Evolutionary conservation across 345 rosid species (phyloP).

Genomic region (Cochlearia excelsa): DNA sequence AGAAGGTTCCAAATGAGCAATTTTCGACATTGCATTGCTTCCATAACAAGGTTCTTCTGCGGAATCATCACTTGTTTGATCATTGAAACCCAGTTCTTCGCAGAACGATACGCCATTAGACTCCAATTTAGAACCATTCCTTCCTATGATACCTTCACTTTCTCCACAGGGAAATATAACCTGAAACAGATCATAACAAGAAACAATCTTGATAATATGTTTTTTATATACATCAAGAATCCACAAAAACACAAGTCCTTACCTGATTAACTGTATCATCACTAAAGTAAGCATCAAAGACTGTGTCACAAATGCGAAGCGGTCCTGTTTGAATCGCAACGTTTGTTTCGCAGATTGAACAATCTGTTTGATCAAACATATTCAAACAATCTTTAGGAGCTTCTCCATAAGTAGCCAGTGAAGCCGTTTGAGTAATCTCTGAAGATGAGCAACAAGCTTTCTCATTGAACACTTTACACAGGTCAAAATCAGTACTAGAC

Average conservation of each 20-base stretch:
- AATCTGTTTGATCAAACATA: constrained; percentile 74
- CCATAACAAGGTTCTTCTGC: constrained; percentile 60
- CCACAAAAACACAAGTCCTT: neutral
- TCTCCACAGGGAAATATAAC: constrained; percentile 73
- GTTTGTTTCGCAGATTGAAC: constrained; percentile 68
- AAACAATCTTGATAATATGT: neutral
- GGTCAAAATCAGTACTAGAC: constrained; percentile 11
- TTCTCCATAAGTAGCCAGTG: constrained; percentile 60
- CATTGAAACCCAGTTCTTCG: constrained; percentile 64
- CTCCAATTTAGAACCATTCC: constrained; percentile 64
- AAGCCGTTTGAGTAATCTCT: constrained; percentile 61
- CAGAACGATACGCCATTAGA: constrained; percentile 79
- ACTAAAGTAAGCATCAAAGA: constrained; percentile 70
- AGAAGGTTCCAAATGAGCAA: no score
- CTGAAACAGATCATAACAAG: constrained; percentile 35
- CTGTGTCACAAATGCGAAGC: constrained; percentile 60
- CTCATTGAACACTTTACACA: constrained; percentile 65
- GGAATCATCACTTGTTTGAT: constrained; percentile 31
- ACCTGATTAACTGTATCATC: constrained; percentile 63
- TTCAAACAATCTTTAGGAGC: constrained; percentile 60
- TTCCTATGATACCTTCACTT: constrained; percentile 57
- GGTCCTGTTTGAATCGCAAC: constrained; percentile 62
- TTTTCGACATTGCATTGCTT: constrained; percentile 19
- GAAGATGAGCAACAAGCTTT: constrained; percentile 67
- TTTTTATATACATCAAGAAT: no score